phyloP scores from a whole-genome alignment of 2,329 filamentous ascomycete genomes.

The Anthostomella pinea region DNA sequence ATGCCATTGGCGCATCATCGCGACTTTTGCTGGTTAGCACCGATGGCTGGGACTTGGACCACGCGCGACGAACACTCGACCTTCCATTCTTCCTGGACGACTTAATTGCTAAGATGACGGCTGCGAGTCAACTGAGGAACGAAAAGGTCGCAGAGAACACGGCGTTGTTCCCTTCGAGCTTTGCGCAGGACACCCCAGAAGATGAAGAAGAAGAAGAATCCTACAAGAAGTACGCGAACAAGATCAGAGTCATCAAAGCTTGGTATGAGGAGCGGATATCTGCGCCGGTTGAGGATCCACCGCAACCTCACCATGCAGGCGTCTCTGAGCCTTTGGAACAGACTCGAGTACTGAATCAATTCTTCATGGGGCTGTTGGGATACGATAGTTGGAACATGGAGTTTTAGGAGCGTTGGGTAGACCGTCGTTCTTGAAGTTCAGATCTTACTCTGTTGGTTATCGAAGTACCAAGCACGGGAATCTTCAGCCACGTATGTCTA shows the following conservation, averaged over 20 bases:
- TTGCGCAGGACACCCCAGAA: slow-evolving; percentile 16
- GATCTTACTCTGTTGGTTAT: too few species aligned
- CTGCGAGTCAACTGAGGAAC: slow-evolving; percentile 10
- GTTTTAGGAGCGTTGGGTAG: too few species aligned
- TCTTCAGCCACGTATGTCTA: too few species aligned
- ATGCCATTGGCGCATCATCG: slow-evolving; percentile 27
- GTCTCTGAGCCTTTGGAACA: too few species aligned
- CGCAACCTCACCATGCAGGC: too few species aligned
- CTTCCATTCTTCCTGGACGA: slow-evolving; percentile 19
- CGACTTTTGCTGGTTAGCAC: slow-evolving; percentile 28
- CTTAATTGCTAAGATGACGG: slow-evolving; percentile 10
- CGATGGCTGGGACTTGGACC: slow-evolving; percentile 25
- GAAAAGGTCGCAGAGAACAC: slow-evolving; percentile 20
- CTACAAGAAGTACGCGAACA: slow-evolving; percentile 16
- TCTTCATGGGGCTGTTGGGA: too few species aligned
- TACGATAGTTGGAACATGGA: too few species aligned
- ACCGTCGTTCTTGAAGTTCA: too few species aligned
- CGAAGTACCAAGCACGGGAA: too few species aligned
- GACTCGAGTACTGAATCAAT: too few species aligned
- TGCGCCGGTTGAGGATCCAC: too few species aligned
- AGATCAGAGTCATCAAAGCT: slow-evolving; percentile 29
- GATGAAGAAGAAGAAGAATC: slow-evolving; percentile 20
- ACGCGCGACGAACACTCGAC: slow-evolving; percentile 23
- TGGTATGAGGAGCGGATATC: slow-evolving; percentile 31
- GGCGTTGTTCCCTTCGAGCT: slow-evolving; percentile 8